Evolutionary conservation across 306 rosid species (phyloP).

Genomic region (Prinsepia uniflora): DNA sequence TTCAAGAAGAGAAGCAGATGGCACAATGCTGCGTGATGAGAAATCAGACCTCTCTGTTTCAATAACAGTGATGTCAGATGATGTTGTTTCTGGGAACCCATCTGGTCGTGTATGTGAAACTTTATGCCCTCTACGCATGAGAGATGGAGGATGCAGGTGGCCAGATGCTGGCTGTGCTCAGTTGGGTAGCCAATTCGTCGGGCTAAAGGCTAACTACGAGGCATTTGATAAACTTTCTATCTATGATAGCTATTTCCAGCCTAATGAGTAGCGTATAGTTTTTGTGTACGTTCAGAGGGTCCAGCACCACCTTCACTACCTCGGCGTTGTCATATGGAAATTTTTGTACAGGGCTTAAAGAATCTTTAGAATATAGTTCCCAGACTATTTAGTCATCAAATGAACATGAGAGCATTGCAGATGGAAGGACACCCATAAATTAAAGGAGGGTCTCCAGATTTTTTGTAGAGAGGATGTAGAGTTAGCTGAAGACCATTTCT

Average conservation of each 20-base stretch:
- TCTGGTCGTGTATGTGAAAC: constrained; percentile 60
- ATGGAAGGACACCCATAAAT: constrained; percentile 28
- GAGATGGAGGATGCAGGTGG: constrained; percentile 85
- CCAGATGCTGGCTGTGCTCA: constrained; percentile 88
- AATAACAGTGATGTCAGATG: constrained; percentile 37
- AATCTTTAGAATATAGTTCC: constrained; percentile 10
- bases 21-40: constrained; percentile 34
- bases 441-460: constrained; percentile 42
- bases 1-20: constrained; percentile 40
- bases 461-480: constrained; percentile 45
- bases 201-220: constrained; percentile 87
- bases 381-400: constrained; percentile 6
- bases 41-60: constrained; percentile 50
- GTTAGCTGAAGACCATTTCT: constrained; percentile 28
- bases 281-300: constrained; percentile 10
- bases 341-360: constrained; percentile 6
- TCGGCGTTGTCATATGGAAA: not conserved
- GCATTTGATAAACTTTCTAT: constrained; percentile 81
- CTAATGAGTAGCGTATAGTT: constrained; percentile 26
- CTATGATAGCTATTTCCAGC: constrained; percentile 73
- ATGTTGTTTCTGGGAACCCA: constrained; percentile 32
- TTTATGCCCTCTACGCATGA: constrained; percentile 64
- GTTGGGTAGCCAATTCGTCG: constrained; percentile 75
- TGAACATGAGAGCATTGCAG: constrained; percentile 15
- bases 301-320: not conserved